These are phyloP conservation scores for Penstemon davidsonii DNA, from an alignment of 257 asterid genomes.

Conservation along the genomic window DNA sequence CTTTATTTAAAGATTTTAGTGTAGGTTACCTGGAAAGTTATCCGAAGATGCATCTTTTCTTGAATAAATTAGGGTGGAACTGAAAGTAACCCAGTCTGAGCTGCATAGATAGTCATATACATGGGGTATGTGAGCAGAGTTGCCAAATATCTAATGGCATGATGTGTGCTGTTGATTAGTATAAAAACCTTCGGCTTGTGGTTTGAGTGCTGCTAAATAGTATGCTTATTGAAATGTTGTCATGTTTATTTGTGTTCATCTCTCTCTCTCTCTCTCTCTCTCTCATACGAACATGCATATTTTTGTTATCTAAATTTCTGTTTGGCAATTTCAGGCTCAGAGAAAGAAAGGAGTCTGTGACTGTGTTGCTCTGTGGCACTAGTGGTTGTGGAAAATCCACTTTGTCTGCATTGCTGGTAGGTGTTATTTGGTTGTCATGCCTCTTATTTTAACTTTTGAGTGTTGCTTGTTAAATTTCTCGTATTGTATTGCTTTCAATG, in stretches of 20 bases:
- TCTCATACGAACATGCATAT: slow-evolving; percentile 14
- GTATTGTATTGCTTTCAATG: slow-evolving; percentile 3
- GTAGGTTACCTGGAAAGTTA: neutral
- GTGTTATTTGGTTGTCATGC: slow-evolving; percentile 27
- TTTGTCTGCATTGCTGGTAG: slow-evolving; percentile 95
- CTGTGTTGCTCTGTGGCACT: slow-evolving; percentile 88
- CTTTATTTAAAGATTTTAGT: too few relatives aligned
- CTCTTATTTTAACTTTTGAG: slow-evolving; percentile 13
- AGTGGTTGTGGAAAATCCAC: slow-evolving; percentile 99
- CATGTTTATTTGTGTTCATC: neutral
- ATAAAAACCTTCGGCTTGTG: neutral
- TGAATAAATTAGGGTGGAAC: neutral
- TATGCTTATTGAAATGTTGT: neutral
- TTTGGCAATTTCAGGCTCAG: slow-evolving; percentile 61
- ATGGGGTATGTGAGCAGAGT: neutral
- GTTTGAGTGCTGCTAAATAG: slow-evolving; percentile 9
- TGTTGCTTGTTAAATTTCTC: neutral
- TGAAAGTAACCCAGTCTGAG: neutral
- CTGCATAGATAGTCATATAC: neutral
- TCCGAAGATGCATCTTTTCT: neutral
- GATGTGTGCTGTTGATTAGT: neutral
- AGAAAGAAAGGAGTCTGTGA: slow-evolving; percentile 91
- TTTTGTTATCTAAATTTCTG: slow-evolving; percentile 17
- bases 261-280: neutral
- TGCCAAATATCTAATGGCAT: neutral